Evolutionary conservation across 352 stramenopile genomes (phyloP).

Genomic region (Peronospora destructor): DNA sequence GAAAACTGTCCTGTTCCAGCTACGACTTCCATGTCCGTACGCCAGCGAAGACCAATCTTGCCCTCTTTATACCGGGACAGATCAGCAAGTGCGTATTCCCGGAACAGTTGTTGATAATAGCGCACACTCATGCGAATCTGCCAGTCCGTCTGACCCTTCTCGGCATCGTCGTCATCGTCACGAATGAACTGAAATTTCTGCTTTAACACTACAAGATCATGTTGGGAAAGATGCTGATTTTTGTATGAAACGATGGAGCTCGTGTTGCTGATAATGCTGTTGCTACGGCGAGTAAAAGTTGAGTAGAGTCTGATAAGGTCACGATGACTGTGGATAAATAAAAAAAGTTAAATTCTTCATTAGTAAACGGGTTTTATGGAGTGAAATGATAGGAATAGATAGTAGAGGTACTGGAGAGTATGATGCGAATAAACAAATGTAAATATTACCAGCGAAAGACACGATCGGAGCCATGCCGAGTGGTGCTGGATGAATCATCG

Average conservation of each 20-base stretch:
- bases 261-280: constrained; percentile 7
- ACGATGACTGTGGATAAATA: too few relatives aligned
- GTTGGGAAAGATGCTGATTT: constrained; percentile 6
- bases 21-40: constrained; percentile 69
- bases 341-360: too few relatives aligned
- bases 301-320: too few relatives aligned
- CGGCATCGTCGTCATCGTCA: constrained; percentile 54
- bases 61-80: constrained; percentile 55
- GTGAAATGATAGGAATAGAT: too few relatives aligned
- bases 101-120: constrained; percentile 82
- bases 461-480: too few relatives aligned
- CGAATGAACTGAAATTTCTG: constrained; percentile 73
- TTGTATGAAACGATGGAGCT: constrained; percentile 8
- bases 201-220: constrained; percentile 41
- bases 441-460: too few relatives aligned
- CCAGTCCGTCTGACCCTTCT: constrained; percentile 52
- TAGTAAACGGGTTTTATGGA: too few relatives aligned
- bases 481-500: too few relatives aligned
- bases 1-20: constrained; percentile 73
- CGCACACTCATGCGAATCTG: constrained; percentile 68
- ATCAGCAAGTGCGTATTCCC: constrained; percentile 76
- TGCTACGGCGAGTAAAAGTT: constrained; percentile 11
- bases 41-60: constrained; percentile 71
- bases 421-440: too few relatives aligned
- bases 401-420: too few relatives aligned